Evolutionary conservation across 2,329 filamentous ascomycete genomes (phyloP).

Genomic region (Tolypocladium ovalisporum): DNA sequence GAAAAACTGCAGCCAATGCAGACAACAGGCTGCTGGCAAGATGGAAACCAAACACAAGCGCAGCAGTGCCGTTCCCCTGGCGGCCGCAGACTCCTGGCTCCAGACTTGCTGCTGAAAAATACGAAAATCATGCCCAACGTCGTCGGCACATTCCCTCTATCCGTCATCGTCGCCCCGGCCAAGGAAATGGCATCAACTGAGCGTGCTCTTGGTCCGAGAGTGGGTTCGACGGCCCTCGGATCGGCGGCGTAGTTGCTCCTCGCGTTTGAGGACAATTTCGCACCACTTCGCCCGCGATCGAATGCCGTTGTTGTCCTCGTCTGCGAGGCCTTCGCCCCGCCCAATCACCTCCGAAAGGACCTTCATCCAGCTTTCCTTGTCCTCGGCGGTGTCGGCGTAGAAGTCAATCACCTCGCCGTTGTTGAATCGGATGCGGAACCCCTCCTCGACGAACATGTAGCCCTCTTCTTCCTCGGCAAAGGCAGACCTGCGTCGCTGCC

Average conservation of each 20-base stretch:
- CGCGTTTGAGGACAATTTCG: slow-evolving; percentile 53
- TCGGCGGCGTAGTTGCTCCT: slow-evolving; percentile 46
- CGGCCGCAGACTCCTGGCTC: neutral
- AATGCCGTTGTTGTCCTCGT: slow-evolving; percentile 30
- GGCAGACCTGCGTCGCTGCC: slow-evolving; percentile 78
- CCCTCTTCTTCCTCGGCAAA: slow-evolving; percentile 98
- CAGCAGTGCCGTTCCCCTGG: neutral
- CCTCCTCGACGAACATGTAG: slow-evolving; percentile 99
- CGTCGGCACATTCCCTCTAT: neutral
- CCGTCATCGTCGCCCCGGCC: neutral
- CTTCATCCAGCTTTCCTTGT: slow-evolving; percentile 94
- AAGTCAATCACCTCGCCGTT: slow-evolving; percentile 99
- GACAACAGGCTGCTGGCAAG: neutral
- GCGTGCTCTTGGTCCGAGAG: slow-evolving; percentile 48
- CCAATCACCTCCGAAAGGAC: slow-evolving; percentile 64
- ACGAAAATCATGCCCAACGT: neutral
- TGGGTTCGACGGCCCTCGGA: slow-evolving; percentile 41
- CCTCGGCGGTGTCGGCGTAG: slow-evolving; percentile 77
- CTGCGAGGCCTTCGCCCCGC: slow-evolving; percentile 37
- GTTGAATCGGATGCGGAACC: slow-evolving; percentile 96
- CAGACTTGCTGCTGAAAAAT: neutral
- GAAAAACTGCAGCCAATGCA: neutral
- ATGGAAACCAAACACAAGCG: neutral
- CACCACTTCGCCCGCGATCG: slow-evolving; percentile 52
- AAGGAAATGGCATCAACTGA: slow-evolving; percentile 24